Evolutionary conservation across 495 filamentous ascomycete species (phyloP), one percentile per base, ranked within the genome.

Genomic region (Penicillium fimorum): DNA sequence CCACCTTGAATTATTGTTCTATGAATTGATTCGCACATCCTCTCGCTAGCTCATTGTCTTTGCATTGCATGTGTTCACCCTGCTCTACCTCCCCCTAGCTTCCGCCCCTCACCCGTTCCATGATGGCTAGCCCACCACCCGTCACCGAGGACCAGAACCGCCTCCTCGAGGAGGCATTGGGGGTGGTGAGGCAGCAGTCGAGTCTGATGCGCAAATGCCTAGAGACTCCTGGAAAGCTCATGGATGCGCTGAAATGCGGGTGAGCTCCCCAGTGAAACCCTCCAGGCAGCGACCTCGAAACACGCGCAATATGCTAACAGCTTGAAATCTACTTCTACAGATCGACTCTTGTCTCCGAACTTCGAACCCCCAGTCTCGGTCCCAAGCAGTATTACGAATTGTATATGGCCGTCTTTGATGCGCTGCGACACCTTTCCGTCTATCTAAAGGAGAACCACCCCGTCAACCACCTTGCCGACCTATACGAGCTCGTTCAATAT

Each of bases 201-300:
- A 79, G 84, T 50, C 80, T 96, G 70, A 98, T 98, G 94, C 91
- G 92, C 76, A 94, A 93, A 79, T 96, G 91, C 69, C 82, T 98
- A 47, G 95, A 98, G 69, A 94, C 92, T 9, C 94, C 95, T 5
- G 94, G 94, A 45, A 98, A 98, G 84, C 85, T 98, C 58, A 98
- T 98, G 94, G 94, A 98, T 81, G 94, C 94, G 66, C 84, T 98
- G 62, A 98, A 98, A 75, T 97, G 94, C 91, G 94, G 93, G 94
- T 97, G 64, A 70, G 74, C 64, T 70, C 27, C 60, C 44, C 53
- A 37, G n/a, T 30, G 44, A 47, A 47, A n/a, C 41, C 55, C 55
- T 49, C 61, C 52, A 78, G 74, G 71, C 72, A 76, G 59, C 72
- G 60, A 69, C 58, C 49, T 27, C 57, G 52, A 58, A 49, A 38